Base-by-base conservation (phyloP, 2,329 filamentous ascomycete species). In the Dothistroma pini region DNA sequence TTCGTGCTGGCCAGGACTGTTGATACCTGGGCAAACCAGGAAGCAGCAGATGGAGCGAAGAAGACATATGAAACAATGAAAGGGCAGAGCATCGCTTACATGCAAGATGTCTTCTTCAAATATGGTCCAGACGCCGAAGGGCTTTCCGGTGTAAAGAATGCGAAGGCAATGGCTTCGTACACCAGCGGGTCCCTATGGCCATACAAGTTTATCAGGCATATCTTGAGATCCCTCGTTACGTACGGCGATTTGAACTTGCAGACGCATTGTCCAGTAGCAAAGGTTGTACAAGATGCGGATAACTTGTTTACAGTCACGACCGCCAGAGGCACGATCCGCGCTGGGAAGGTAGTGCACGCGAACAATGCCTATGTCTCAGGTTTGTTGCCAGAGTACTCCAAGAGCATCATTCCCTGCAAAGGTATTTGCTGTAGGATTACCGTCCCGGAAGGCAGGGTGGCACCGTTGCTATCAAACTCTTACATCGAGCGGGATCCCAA, bases 201-300 rank as follows among this genome's bases (percentile, higher is more conserved):
- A 0, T 93, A 93, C 74, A 93, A 93, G 76, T 82, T 93, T 16
- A 85, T 95, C 2, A 78, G 84, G 2, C 88, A 86, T 76, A 79
- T 92, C 0, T 76, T 96, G 84, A 89, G 71, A 74, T 76, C 12
- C 80, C 89, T 65, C 0, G 70, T 81, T 4, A 71, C 78, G 29
- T 72, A 72, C 0, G 74, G 70, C n/a, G 85, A 56, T 21, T 7
- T 91, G 67, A 91, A 91, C 68, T 78, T 93, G 25, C 89, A 92
- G 74, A 91, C 88, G 4, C 84, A 81, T 61, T 91, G 89, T 10
- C 83, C 88, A 0, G 88, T 86, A 1, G 63, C 60, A 4, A 29
- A 63, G 0, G 64, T 75, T 6, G 63, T 66, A 0, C 9, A 31
- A 8, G 0, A 41, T 19, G 53, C 49, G 2, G 57, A 60, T 16